Base-by-base conservation (phyloP, 495 filamentous ascomycete species). In the Talaromyces ruber region DNA sequence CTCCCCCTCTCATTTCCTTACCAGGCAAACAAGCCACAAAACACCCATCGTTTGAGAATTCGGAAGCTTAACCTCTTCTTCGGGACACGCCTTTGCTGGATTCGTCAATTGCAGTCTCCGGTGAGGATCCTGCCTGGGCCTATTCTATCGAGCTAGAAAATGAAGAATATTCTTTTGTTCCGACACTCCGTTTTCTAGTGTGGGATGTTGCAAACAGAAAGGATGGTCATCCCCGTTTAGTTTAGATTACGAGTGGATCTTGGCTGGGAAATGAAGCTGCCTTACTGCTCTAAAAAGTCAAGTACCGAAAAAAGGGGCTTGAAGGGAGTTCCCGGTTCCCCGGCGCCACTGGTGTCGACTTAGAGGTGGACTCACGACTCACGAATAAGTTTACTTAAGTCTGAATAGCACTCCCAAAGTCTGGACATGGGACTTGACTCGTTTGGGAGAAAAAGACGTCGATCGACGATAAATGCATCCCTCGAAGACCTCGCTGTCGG, bases 221-320 rank as follows among this genome's bases (percentile, higher is more conserved):
- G 43, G 43, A 47, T 47, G 18, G 43, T 0, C n/a, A 47, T 21
- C 43, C 43, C 43, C 5, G 18, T 12, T 11, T 47, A 18, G 18
- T 21, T 21, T 21, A 21, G 43, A 47, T 21, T 47, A 7, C 43
- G 43, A 47, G 43, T 47, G 18, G 43, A 47, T 47, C 14, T 39
- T 39, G 34, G 3, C 34, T 16, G 16, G 34, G 34, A 16, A 16
- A 16, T 39, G 34, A 39, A 39, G 34, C 14, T 16, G 34, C 34
- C 16, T 39, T 39, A 39, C 34, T 39, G 34, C 34, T 39, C n/a
- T 54, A 24, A n/a, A n/a, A 54, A 22, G 43, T 8, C 21, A 47
- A 47, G 43, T 47, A 22, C 51, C 51, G 51, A 54, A 54, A 28
- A 54, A 54, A 54, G 51, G 51, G 51, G 51, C 51, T 26, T 26